A percentile compares a stretch with the other conserved stretches of the same genome.
Conservation (phyloP, 192 early-diverging fungal genomes). For the Allomyces macrogynus region DNA sequence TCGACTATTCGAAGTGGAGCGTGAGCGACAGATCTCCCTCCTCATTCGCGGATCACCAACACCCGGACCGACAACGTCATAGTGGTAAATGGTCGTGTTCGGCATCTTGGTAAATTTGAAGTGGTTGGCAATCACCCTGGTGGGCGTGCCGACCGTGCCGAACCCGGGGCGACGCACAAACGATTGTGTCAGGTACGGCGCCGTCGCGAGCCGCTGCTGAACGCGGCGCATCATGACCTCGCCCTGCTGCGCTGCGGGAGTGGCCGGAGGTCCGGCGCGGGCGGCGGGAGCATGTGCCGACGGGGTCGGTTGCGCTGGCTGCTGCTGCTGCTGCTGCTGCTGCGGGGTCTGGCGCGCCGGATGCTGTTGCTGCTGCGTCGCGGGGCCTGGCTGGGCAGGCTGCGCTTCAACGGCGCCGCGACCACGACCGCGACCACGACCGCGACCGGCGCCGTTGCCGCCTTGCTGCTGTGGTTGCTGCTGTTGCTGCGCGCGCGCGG, state of each 20-base stretch:
- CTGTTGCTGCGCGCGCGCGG: not conserved
- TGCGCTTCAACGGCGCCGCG: too few species aligned
- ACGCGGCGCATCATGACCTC: not conserved
- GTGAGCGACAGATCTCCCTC: not conserved
- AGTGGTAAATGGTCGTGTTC: slow-evolving; percentile 56
- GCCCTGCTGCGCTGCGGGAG: not conserved
- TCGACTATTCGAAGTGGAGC: not conserved
- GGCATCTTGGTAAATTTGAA: slow-evolving; percentile 51
- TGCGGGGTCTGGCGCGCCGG: not conserved
- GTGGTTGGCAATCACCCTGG: slow-evolving; percentile 45
- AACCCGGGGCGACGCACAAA: slow-evolving; percentile 19
- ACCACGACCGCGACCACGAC: too few species aligned
- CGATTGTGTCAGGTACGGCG: not conserved
- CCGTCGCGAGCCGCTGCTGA: not conserved
- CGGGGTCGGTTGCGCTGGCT: not conserved
- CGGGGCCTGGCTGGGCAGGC: too few species aligned
- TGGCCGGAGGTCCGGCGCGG: not conserved
- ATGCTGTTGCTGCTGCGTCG: too few species aligned
- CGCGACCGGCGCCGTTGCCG: too few species aligned
- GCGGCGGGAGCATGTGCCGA: not conserved
- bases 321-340: not conserved
- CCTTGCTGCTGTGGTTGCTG: not conserved
- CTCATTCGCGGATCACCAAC: too few species aligned
- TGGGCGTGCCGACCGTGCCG: slow-evolving; percentile 20
- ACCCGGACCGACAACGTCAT: slow-evolving; percentile 33